A percentile compares a stretch with the other conserved stretches of the same genome.
Conservation (phyloP, 2,329 filamentous ascomycete species). For the Pseudocercospora ulei region DNA sequence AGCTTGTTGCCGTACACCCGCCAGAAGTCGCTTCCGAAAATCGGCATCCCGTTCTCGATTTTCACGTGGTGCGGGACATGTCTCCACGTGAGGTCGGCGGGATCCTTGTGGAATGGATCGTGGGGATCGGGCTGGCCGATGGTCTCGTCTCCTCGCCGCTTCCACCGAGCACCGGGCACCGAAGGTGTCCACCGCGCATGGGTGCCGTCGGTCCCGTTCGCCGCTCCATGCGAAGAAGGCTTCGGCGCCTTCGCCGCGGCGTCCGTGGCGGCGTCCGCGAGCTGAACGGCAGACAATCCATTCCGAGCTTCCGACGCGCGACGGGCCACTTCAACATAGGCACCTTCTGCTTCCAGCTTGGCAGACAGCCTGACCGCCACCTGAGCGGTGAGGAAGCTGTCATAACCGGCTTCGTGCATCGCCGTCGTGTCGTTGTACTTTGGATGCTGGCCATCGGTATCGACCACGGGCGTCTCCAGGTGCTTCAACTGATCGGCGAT, state of each 20-base stretch:
- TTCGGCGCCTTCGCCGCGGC: slow-evolving; percentile 10
- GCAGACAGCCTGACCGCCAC: slow-evolving; percentile 49
- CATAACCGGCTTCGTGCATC: slow-evolving; percentile 55
- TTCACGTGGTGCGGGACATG: slow-evolving; percentile 29
- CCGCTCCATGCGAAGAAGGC: slow-evolving; percentile 7
- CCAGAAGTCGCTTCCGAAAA: slow-evolving; percentile 48
- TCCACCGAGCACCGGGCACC: slow-evolving; percentile 26
- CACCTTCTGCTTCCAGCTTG: slow-evolving; percentile 41
- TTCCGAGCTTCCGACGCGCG: slow-evolving; percentile 12
- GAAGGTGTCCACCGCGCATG: slow-evolving; percentile 27
- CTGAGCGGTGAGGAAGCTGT: slow-evolving; percentile 52
- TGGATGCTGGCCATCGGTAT: slow-evolving; percentile 33
- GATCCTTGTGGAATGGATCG: slow-evolving; percentile 26
- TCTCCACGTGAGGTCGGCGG: slow-evolving; percentile 22
- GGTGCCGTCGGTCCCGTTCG: slow-evolving; percentile 9
- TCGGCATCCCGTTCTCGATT: slow-evolving; percentile 40
- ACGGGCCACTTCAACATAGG: slow-evolving; percentile 26
- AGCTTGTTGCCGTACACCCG: slow-evolving; percentile 50
- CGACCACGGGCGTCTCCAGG: slow-evolving; percentile 37
- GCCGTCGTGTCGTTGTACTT: slow-evolving; percentile 37
- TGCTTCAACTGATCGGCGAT: slow-evolving; percentile 39
- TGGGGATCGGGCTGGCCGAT: slow-evolving; percentile 20
- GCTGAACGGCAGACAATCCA: slow-evolving; percentile 17
- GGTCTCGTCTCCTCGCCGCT: slow-evolving; percentile 27
- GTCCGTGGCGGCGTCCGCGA: slow-evolving; percentile 11